phyloP scores from a whole-genome alignment of 345 rosid genomes.

The Dimocarpus longan region DNA sequence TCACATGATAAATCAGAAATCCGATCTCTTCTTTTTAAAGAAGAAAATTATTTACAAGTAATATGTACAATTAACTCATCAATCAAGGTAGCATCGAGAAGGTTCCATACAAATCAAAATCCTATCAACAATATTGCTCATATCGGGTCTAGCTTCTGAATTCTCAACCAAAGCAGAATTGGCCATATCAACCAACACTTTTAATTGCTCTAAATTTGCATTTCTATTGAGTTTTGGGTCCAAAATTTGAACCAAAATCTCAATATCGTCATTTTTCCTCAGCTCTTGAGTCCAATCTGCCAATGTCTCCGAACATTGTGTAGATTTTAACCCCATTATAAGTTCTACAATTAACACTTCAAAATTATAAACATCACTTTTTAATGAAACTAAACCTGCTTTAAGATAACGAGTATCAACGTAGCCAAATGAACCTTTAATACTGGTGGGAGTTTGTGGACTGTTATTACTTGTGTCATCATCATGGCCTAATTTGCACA shows the following conservation, averaged over 20 bases:
- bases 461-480: not conserved
- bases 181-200: conserved; percentile 34
- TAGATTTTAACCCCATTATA: conserved; percentile 39
- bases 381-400: conserved; percentile 38
- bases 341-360: conserved; percentile 46
- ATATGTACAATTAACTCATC: conserved; percentile 22
- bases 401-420: conserved; percentile 38
- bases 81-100: not conserved
- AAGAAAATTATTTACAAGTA: too few relatives aligned
- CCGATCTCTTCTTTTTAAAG: not conserved
- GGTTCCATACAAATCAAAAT: conserved; percentile 29
- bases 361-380: conserved; percentile 46
- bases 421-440: conserved; percentile 46
- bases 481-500: conserved; percentile 42
- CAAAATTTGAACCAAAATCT: conserved; percentile 29
- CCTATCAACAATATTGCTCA: conserved; percentile 28
- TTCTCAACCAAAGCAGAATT: conserved; percentile 35
- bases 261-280: conserved; percentile 24
- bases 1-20: not conserved
- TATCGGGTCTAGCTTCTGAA: conserved; percentile 42
- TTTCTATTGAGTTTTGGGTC: conserved; percentile 44
- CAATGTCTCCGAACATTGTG: conserved; percentile 37
- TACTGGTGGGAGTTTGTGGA: conserved; percentile 22
- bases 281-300: conserved; percentile 44
- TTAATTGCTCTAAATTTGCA: conserved; percentile 35